Base-by-base conservation (phyloP, 1,139 yeast species). In the Hemisphaericaspora xylanilytica region DNA sequence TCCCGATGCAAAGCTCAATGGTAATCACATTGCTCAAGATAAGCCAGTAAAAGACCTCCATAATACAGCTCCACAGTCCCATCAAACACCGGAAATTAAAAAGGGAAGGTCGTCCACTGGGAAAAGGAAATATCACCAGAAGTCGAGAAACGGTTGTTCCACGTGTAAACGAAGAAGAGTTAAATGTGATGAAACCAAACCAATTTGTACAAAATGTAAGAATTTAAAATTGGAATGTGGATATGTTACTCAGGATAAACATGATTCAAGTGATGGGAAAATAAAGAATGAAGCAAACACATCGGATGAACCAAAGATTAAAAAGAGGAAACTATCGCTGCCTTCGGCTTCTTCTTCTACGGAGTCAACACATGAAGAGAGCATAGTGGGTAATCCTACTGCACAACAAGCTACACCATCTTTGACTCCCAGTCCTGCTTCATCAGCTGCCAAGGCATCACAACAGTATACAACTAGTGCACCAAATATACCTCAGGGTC, bases 111-210 rank as follows among this genome's bases (percentile, higher is more conserved):
- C 60, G 3, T 60, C 70, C 7, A 63, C 67, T 6, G 69, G 69
- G 15, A 79, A 78, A 57, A 69, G 95, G 41, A 82, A 81, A 56
- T 85, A 80, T 58, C 97, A 90, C 56, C 86, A 81, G 46, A 90
- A 90, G 61, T 85, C 95, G 25, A 73, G 95, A 43, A 78, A 79
- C 37, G 97, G 97, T 0, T 90, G 97, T 60, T 75, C 81, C 32
- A 86, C 95, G 1, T 90, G 97, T 62, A 90, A 90, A 56, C 75
- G 78, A 49, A 75, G 97, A 51, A 68, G 97, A 39, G 96, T 90
- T 34, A 90, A 90, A 57, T 90, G 97, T 67, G 97, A 90, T 58
- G 97, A 90, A 59, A 68, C 71, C 0, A 84, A 80, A 49, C 97
- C 97, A 0, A 58, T 68, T 12, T 90, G 97, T 59, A 70, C 69